Evolutionary conservation across 106 monocot species (phyloP), one percentile per base, ranked within the genome.

Genomic region (Apostasia shenzhenica): DNA sequence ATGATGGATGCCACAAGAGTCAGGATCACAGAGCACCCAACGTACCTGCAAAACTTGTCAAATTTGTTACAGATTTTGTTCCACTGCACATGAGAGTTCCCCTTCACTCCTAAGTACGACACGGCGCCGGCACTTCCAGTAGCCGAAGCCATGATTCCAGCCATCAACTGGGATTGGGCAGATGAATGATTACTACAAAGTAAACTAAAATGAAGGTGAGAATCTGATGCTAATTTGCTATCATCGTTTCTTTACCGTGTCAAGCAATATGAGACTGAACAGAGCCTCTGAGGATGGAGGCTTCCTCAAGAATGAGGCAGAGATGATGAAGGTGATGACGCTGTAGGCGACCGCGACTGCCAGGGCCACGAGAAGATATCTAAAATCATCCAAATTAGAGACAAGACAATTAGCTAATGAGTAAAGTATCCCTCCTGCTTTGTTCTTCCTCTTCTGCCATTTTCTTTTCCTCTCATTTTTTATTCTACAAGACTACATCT

Each of bases 301-400:
- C 14, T 75, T 74, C 46, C 67, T 47, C 2, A 61, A 8, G 26
- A 47, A 46, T 40, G 67, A 41, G 48, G 78, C 48, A 37, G 50
- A 48, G 61, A 53, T 45, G 41, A 81, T 81, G 11, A 68, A 62
- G 14, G 89, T 86, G 51, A 87, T 5, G 38, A 90, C 8, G 70
- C 81, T 77, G 60, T 85, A 88, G 12, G 85, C 62, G 45, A 68
- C 63, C 4, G 83, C 69, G 2, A 79, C 67, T 0, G 76, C 49
- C 4, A 81, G 72, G 0, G 86, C 90, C 39, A 67, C 81, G 63
- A 86, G 42, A 5, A 81, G 59, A 72, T 90, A 86, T 76, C 86
- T 90, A 50, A 5, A 50, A 50, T 26, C 26, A 26, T 26, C 26
- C 26, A 26, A 26, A 26, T 26, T 26, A 26, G 26, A 26, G 26